Evolutionary conservation across 2,329 filamentous ascomycete genomes (phyloP), one percentile per base, ranked within the genome.

Genomic region (Ceratocystis diversiconidia): DNA sequence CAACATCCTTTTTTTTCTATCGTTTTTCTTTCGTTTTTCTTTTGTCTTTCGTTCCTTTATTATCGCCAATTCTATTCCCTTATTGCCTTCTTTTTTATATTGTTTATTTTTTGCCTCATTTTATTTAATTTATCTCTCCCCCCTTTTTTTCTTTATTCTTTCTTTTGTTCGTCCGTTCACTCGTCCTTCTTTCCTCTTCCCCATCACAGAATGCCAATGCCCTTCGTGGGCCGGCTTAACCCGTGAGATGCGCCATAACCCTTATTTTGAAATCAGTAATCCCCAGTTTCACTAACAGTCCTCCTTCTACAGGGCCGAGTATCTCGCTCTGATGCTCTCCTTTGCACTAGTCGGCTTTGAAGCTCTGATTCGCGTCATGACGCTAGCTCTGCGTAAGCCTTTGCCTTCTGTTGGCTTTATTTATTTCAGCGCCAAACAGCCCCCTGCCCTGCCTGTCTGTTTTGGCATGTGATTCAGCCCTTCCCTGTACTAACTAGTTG

Each of bases 281-380:
- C 69, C 59, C 63, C 68, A 48, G 19, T 43, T 61, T 25, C 17
- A 12, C 22, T 30, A 65, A 61, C 41, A 65, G 64, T 41, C 46
- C 60, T 63, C 8, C 5, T 46, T 61, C 30, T 25, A 28, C 69
- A 91, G 88, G 75, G 82, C 82, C 75, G 92, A 99, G 78, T 97
- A 97, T 77, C 76, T 95, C 69, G 90, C 92, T 48, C 83, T 99
- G 55, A 76, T 94, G 60, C 85, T 86, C 65, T 97, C 92, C 6
- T 88, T 97, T 72, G 72, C 90, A 63, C 82, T 99, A 46, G 86
- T 97, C 67, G 81, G 85, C 60, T 80, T 96, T 70, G 94, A 99
- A 75, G 85, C 86, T 66, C 72, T 95, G 68, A 87, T 96, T 71
- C 86, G 92, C 71, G 79, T 95, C 67, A 83, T 96, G 68, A 97